Percentiles rank a stretch among this genome's conserved stretches.
phyloP scores from a whole-genome alignment of 352 stramenopile genomes.

The Globisporangium paroecandrum region DNA sequence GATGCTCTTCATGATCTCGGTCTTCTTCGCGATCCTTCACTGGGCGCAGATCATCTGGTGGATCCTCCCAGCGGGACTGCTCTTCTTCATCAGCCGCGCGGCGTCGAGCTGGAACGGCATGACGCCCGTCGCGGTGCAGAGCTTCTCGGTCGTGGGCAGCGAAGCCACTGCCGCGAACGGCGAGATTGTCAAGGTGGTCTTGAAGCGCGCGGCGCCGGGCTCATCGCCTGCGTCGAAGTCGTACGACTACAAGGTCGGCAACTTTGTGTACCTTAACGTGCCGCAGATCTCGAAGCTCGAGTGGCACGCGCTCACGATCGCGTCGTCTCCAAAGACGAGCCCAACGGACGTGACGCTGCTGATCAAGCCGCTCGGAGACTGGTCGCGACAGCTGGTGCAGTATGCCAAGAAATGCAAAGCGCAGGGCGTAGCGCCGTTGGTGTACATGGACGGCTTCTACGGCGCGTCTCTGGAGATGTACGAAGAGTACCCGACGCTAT shows the following conservation, averaged over 20 bases:
- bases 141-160: constrained; percentile 30
- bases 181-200: constrained; percentile 45
- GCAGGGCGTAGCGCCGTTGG: constrained; percentile 23
- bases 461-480: constrained; percentile 43
- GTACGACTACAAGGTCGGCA: constrained; percentile 51
- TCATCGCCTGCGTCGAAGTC: constrained; percentile 23
- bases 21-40: constrained; percentile 55
- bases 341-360: constrained; percentile 37
- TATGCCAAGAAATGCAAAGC: constrained; percentile 39
- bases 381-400: constrained; percentile 35
- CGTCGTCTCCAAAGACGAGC: constrained; percentile 42
- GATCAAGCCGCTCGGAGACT: constrained; percentile 51
- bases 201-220: constrained; percentile 32
- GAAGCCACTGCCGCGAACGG: constrained; percentile 12
- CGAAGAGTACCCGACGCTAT: constrained; percentile 43
- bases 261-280: constrained; percentile 57
- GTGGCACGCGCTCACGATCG: constrained; percentile 58
- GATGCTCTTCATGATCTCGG: constrained; percentile 48
- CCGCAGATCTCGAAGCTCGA: constrained; percentile 49
- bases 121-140: constrained; percentile 34
- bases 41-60: constrained; percentile 60
- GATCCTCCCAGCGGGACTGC: constrained; percentile 42
- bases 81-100: constrained; percentile 55
- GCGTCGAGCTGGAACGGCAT: constrained; percentile 42
- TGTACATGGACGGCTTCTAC: constrained; percentile 63